These are phyloP conservation scores for Wickerhamomyces bisporus DNA, from an alignment of 805 yeast species.

Conservation along the genomic window DNA sequence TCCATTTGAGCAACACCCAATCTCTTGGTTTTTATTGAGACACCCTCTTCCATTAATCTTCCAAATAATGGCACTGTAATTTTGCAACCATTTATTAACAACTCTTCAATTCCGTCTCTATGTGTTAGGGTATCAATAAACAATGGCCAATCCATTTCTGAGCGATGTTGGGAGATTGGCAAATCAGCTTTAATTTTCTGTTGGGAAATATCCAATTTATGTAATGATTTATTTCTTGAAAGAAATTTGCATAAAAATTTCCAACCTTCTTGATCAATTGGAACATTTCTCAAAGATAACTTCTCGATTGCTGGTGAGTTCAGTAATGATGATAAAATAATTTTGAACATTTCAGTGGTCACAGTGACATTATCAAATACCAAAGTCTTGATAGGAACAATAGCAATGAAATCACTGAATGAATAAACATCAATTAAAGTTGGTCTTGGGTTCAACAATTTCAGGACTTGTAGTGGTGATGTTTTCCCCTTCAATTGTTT, in stretches of 20 bases:
- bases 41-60: constrained; percentile 50
- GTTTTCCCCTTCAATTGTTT: constrained; percentile 75
- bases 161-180: constrained; percentile 40
- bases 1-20: constrained; percentile 78
- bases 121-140: constrained; percentile 63
- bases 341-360: constrained; percentile 70
- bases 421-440: constrained; percentile 83
- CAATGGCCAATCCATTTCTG: constrained; percentile 79
- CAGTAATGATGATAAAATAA: constrained; percentile 64
- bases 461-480: constrained; percentile 67
- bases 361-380: constrained; percentile 76
- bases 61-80: constrained; percentile 52
- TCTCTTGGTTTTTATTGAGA: constrained; percentile 46
- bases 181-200: constrained; percentile 36
- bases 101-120: constrained; percentile 74
- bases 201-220: constrained; percentile 68
- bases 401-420: constrained; percentile 80
- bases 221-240: constrained; percentile 52
- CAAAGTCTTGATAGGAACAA: constrained; percentile 75
- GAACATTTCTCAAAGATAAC: constrained; percentile 72
- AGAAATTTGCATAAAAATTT: constrained; percentile 69
- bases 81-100: constrained; percentile 76
- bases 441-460: constrained; percentile 82
- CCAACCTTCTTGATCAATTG: constrained; percentile 74
- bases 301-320: constrained; percentile 65